phyloP scores from a whole-genome alignment of 2,329 filamentous ascomycete species.

The Diaporthe amygdali region DNA sequence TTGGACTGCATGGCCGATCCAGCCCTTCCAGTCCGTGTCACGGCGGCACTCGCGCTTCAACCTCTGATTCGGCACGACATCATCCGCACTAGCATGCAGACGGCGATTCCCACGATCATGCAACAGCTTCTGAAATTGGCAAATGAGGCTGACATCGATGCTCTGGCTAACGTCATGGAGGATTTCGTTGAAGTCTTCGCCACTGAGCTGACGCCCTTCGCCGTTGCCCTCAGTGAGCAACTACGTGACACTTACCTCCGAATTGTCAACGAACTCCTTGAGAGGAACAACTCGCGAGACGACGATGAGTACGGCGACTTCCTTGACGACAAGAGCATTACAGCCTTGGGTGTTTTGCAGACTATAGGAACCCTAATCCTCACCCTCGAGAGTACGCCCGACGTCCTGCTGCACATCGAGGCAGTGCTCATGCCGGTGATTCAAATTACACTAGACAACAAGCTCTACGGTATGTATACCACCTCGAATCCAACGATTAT shows the following conservation, averaged over 20 bases:
- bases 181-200: slow-evolving; percentile 99
- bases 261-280: slow-evolving; percentile 88
- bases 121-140: slow-evolving; percentile 96
- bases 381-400: slow-evolving; percentile 94
- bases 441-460: slow-evolving; percentile 94
- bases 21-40: slow-evolving; percentile 92
- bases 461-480: slow-evolving; percentile 75
- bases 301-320: slow-evolving; percentile 87
- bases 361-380: slow-evolving; percentile 97
- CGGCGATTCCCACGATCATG: slow-evolving; percentile 99
- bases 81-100: slow-evolving; percentile 94
- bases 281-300: slow-evolving; percentile 80
- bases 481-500: too few species aligned
- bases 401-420: slow-evolving; percentile 92
- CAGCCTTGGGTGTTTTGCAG: slow-evolving; percentile 92
- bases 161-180: slow-evolving; percentile 98
- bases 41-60: slow-evolving; percentile 91
- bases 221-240: slow-evolving; percentile 94
- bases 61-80: slow-evolving; percentile 94
- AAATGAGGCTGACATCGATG: slow-evolving; percentile 97
- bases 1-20: slow-evolving; percentile 95
- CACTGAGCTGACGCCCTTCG: slow-evolving; percentile 94
- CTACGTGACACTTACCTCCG: slow-evolving; percentile 94
- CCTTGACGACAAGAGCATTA: slow-evolving; percentile 97
- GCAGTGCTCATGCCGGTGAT: slow-evolving; percentile 97